A percentile compares a stretch with the other conserved stretches of the same genome.
Conservation (phyloP, 225 moss, liverwort and hornwort genomes). For the Physcomitrellopsis africana region DNA sequence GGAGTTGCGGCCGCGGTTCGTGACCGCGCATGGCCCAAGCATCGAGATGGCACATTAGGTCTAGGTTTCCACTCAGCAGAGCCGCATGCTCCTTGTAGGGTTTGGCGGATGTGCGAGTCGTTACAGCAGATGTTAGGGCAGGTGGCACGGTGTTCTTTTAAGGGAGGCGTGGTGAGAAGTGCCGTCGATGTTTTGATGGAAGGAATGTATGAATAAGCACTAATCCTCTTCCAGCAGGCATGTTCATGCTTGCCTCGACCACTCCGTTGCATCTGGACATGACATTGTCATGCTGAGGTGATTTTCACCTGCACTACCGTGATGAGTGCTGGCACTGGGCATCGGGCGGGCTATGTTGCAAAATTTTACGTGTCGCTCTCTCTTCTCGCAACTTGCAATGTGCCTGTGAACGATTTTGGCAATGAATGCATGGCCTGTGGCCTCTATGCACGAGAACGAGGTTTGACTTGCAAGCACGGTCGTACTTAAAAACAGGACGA, state of each 20-base stretch:
- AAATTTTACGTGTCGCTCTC: not conserved
- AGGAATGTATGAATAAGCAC: not conserved
- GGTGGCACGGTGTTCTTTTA: not conserved
- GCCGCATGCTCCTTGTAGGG: constrained; percentile 20
- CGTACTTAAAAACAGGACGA: not conserved
- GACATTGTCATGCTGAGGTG: constrained; percentile 10
- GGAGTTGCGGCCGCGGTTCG: not conserved
- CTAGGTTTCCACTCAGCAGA: constrained; percentile 30
- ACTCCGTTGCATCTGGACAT: not conserved
- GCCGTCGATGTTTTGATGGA: not conserved
- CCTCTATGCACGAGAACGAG: not conserved
- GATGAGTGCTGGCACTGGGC: constrained; percentile 3
- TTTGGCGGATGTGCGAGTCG: constrained; percentile 30
- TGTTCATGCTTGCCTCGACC: not conserved
- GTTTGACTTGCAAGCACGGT: not conserved
- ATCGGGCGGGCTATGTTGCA: not conserved
- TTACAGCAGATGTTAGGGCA: constrained; percentile 30
- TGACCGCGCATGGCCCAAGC: not conserved
- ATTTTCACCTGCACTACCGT: constrained; percentile 3
- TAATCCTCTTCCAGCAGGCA: constrained; percentile 13
- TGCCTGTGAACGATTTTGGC: not conserved
- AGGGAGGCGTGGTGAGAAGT: not conserved
- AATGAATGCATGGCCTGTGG: not conserved
- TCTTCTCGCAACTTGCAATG: constrained; percentile 12
- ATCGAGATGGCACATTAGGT: constrained; percentile 30